phyloP scores from a whole-genome alignment of 495 filamentous ascomycete species.

The Amorphotheca resinae region DNA sequence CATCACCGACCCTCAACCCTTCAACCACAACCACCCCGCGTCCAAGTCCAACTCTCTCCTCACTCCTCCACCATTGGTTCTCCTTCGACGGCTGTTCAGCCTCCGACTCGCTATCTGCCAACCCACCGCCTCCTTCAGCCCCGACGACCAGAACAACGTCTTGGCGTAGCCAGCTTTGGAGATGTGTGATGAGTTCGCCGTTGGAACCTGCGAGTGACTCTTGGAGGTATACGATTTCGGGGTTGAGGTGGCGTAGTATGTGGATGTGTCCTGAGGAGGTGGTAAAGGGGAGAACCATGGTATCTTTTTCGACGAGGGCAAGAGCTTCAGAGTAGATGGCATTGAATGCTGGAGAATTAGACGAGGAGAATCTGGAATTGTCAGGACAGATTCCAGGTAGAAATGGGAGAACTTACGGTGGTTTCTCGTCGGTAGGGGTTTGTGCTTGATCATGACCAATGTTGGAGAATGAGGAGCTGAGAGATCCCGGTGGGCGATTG shows the following conservation, averaged over 20 bases:
- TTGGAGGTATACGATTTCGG: conserved; percentile 75
- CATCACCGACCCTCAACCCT: conserved; percentile 60
- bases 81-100: conserved; percentile 44
- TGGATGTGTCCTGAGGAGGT: conserved; percentile 64
- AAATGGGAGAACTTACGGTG: conserved; percentile 29
- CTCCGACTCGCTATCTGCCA: conserved; percentile 87
- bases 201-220: conserved; percentile 61
- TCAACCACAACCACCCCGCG: conserved; percentile 82
- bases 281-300: conserved; percentile 78
- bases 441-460: conserved; percentile 64
- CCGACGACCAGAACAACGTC: conserved; percentile 72
- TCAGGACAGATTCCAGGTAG: conserved; percentile 16
- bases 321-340: conserved; percentile 65
- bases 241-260: conserved; percentile 70
- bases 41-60: conserved; percentile 69
- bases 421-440: conserved; percentile 50
- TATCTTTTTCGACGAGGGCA: conserved; percentile 65
- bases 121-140: conserved; percentile 68
- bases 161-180: conserved; percentile 77
- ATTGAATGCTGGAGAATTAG: conserved; percentile 48
- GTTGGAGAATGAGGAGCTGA: conserved; percentile 80
- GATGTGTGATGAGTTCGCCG: conserved; percentile 53
- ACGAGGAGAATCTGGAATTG: conserved; percentile 10
- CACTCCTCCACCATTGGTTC: conserved; percentile 71
- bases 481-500: conserved; percentile 43